Evolutionary conservation across 2,329 filamentous ascomycete genomes (phyloP), one percentile per base, ranked within the genome.

Genomic region (Venturia asperata): DNA sequence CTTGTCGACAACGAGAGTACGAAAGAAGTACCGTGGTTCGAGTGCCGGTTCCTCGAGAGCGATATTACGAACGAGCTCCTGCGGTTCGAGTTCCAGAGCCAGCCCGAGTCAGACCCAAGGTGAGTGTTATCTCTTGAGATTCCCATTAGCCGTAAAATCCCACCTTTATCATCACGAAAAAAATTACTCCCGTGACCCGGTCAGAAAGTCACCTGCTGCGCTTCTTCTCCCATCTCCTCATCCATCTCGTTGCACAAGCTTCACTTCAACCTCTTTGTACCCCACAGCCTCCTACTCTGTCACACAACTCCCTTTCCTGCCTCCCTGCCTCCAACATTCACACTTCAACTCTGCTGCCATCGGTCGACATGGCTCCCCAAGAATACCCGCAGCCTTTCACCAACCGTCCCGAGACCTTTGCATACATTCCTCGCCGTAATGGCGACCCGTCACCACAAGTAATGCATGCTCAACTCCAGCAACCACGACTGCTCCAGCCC

Each of bases 381-480:
- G 61, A 63, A 27, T 34, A 43, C 13, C 21, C 45, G 5, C 63
- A 64, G 63, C 63, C 63, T 1, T 64, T 64, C 42, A 10, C 24
- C 19, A 64, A 64, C 17, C 34, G 52, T 39, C 42, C 49, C 21
- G 47, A 39, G 47, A 64, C 63, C 10, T 64, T 41, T 47, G 52
- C 52, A 1, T 64, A 64, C 52, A 27, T 56, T 13, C 47, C 63
- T 21, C 63, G 63, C 34, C 47, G 34, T 27, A 24, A 42, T 17
- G 49, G 63, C 21, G 63, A 47, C 37, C 49, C 63, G 9, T 34
- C 61, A 11, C 19, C 45, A 19, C 24, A 27, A 24, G n/a, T 11
- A 45, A 34, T 41, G 39, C 37, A 61, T 34, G 58, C 41, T 10
- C 39, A 61, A 27, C 27, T 58, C 30, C 52, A 58, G 7, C 52